Conservation (phyloP, 306 rosid genomes). For the Corylus avellana region DNA sequence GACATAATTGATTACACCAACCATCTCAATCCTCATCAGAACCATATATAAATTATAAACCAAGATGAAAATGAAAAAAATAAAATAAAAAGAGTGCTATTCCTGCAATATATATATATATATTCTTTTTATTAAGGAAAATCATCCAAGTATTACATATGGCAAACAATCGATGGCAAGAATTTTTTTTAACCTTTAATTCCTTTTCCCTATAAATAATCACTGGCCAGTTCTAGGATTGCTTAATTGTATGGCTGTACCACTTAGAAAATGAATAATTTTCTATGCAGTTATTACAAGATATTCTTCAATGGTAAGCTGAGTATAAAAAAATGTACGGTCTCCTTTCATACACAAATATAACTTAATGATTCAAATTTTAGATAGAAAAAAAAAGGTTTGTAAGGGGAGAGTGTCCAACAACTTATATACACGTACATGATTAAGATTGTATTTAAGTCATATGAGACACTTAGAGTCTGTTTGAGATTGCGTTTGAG, state of each 20-base stretch:
- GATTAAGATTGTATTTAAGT: too few relatives aligned
- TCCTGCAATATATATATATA: too few relatives aligned
- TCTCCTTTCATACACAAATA: not conserved
- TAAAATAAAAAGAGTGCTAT: not conserved
- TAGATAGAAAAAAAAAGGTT: too few relatives aligned
- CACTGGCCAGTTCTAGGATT: not conserved
- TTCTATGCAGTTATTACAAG: not conserved
- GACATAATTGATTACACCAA: conserved; percentile 31
- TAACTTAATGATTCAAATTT: not conserved
- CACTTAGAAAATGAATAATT: not conserved
- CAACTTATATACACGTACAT: too few relatives aligned
- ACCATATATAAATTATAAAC: not conserved
- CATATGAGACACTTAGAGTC: too few relatives aligned
- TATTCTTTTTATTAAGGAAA: not conserved
- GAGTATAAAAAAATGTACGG: not conserved
- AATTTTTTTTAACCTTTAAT: not conserved
- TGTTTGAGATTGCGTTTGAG: too few relatives aligned
- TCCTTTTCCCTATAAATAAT: not conserved
- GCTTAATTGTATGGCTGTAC: not conserved
- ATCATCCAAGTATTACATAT: not conserved
- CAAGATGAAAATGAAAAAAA: not conserved
- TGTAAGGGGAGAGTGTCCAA: too few relatives aligned
- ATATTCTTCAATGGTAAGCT: not conserved
- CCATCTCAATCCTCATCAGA: conserved; percentile 3
- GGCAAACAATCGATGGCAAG: not conserved